Conservation (phyloP, 805 yeast genomes). For the Metschnikowia lunata region DNA sequence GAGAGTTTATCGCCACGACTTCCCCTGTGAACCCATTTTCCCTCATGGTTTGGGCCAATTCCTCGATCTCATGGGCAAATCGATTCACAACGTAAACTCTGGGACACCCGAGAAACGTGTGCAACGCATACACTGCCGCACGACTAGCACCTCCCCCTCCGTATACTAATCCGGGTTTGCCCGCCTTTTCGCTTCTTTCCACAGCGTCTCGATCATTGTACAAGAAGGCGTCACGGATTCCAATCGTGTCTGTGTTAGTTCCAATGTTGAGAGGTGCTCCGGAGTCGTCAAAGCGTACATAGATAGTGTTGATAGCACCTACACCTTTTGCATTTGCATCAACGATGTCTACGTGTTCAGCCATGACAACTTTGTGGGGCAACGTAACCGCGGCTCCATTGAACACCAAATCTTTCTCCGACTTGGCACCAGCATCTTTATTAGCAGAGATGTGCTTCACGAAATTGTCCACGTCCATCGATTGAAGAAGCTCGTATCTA, state of each 20-base stretch:
- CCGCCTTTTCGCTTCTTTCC: constrained; percentile 2
- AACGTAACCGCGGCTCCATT: constrained; percentile 30
- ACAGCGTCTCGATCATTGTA: constrained; percentile 13
- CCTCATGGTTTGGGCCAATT: constrained; percentile 17
- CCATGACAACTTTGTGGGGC: constrained; percentile 29
- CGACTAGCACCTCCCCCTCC: constrained; percentile 37
- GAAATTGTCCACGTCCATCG: constrained; percentile 19
- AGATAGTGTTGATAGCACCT: constrained; percentile 33
- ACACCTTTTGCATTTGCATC: constrained; percentile 29
- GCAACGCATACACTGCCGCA: constrained; percentile 29
- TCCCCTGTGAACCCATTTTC: constrained; percentile 22
- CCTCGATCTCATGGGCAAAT: constrained; percentile 23
- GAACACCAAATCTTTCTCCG: constrained; percentile 11
- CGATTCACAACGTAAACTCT: constrained; percentile 28
- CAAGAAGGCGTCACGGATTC: constrained; percentile 26
- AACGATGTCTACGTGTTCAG: constrained; percentile 22
- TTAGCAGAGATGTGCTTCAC: constrained; percentile 14
- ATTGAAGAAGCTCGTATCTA: constrained; percentile 22
- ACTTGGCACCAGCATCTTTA: constrained; percentile 3
- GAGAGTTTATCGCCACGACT: constrained; percentile 23
- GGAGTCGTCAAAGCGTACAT: constrained; percentile 18
- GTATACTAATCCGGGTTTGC: constrained; percentile 27
- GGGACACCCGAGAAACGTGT: constrained; percentile 23
- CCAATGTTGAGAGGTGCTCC: constrained; percentile 20
- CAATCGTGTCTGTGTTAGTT: constrained; percentile 32